Percentiles rank a stretch among this genome's conserved stretches.
Conservation (phyloP, 2,329 filamentous ascomycete species). For the Ophiostoma ips region DNA sequence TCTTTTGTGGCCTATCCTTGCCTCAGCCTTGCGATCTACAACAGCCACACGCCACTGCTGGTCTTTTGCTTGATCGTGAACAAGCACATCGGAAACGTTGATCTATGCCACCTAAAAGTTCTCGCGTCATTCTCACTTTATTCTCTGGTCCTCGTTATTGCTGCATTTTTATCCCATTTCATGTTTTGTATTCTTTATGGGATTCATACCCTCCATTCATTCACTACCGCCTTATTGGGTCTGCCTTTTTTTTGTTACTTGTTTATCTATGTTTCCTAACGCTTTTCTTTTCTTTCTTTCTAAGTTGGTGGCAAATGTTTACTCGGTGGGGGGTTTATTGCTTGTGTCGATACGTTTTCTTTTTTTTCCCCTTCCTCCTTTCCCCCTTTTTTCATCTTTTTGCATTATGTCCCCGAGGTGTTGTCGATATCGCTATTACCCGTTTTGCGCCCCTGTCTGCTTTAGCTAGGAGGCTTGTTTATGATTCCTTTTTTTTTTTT, state of each 20-base stretch:
- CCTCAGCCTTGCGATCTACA: no score
- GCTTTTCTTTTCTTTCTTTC: neutral
- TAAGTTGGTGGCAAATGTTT: constrained; percentile 3
- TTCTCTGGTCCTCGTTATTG: neutral
- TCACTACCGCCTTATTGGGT: neutral
- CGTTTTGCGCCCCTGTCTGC: neutral
- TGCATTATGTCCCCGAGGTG: neutral
- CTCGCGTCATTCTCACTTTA: neutral
- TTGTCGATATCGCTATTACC: neutral
- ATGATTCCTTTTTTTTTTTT: neutral
- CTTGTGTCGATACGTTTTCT: neutral
- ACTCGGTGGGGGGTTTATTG: neutral
- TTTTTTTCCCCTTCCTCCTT: neutral
- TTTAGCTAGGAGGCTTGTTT: neutral
- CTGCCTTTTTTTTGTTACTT: neutral
- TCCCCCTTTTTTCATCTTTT: neutral
- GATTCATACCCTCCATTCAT: neutral
- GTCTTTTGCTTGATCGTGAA: neutral
- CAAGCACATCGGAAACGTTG: neutral
- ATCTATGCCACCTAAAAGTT: constrained; percentile 2
- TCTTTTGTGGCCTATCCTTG: no score
- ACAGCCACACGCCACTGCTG: no score
- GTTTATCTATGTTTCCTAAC: neutral
- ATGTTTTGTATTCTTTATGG: neutral
- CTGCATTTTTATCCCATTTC: neutral